phyloP scores from a whole-genome alignment of 108 stramenopile species.

The Skeletonema potamos region DNA sequence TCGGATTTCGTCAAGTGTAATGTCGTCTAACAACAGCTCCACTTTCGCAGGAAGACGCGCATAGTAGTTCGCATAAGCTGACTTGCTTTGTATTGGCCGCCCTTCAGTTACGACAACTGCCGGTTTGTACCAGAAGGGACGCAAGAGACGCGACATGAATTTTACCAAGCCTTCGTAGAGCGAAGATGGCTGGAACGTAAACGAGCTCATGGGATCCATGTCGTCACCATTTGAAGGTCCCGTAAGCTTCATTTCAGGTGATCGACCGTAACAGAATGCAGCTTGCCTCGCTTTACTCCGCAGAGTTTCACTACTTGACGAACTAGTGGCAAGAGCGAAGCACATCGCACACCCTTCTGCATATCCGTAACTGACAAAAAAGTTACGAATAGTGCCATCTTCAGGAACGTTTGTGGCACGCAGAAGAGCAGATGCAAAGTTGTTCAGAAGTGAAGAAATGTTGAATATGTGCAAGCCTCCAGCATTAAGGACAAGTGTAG shows the following conservation, averaged over 20 bases:
- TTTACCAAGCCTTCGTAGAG: constrained; percentile 69
- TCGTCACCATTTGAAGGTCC: constrained; percentile 39
- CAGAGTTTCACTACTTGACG: constrained; percentile 39
- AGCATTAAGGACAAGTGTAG: constrained; percentile 64
- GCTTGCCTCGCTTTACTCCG: constrained; percentile 50
- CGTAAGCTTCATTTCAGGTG: constrained; percentile 34
- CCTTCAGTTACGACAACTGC: constrained; percentile 87
- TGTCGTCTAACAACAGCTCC: constrained; percentile 75
- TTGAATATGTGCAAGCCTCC: constrained; percentile 80
- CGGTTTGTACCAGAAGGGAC: constrained; percentile 89
- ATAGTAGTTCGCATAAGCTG: constrained; percentile 43
- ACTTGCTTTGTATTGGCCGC: constrained; percentile 29
- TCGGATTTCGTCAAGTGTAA: constrained; percentile 57
- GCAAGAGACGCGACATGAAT: constrained; percentile 69
- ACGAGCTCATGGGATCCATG: constrained; percentile 48
- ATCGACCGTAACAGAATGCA: constrained; percentile 39
- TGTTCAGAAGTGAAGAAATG: constrained; percentile 48
- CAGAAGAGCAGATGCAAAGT: constrained; percentile 53
- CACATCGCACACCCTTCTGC: constrained; percentile 85
- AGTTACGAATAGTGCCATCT: constrained; percentile 58
- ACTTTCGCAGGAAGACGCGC: constrained; percentile 70
- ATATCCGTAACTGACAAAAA: constrained; percentile 79
- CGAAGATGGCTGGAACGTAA: constrained; percentile 67
- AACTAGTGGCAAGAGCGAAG: constrained; percentile 61
- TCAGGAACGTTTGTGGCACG: constrained; percentile 55